These are phyloP conservation scores for Fusarium tjaetaba DNA, from an alignment of 2,329 filamentous ascomycete species.

Conservation along the genomic window DNA sequence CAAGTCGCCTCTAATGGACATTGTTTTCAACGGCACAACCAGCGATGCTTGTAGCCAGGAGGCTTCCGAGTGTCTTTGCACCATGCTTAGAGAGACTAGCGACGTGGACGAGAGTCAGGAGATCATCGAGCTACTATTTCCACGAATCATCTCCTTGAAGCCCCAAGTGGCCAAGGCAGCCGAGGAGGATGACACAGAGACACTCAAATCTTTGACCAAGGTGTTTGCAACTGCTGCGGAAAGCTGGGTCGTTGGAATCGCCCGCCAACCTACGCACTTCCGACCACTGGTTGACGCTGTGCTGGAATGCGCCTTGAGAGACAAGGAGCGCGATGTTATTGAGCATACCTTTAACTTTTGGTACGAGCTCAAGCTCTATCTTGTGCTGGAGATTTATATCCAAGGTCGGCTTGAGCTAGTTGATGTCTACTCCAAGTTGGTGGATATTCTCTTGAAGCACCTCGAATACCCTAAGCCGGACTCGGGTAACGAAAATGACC, in stretches of 20 bases:
- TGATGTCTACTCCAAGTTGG: constrained; percentile 86
- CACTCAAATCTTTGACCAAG: constrained; percentile 87
- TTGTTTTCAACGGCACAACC: constrained; percentile 81
- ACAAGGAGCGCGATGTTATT: constrained; percentile 90
- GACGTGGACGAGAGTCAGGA: constrained; percentile 92
- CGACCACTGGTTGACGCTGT: constrained; percentile 86
- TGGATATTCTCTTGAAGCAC: constrained; percentile 92
- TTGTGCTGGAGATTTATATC: constrained; percentile 90
- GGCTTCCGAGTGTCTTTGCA: constrained; percentile 91
- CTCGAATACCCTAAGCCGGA: constrained; percentile 87
- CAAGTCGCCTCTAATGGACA: constrained; percentile 83
- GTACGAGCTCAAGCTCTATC: constrained; percentile 97
- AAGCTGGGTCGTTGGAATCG: constrained; percentile 92
- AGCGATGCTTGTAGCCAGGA: constrained; percentile 83
- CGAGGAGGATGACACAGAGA: constrained; percentile 83
- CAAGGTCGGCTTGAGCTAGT: constrained; percentile 79
- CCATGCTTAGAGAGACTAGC: constrained; percentile 89
- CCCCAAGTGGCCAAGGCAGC: constrained; percentile 80
- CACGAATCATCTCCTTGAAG: constrained; percentile 78
- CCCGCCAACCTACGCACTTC: constrained; percentile 84
- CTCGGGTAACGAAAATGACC: constrained; percentile 76
- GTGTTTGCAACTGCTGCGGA: constrained; percentile 94
- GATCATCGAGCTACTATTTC: constrained; percentile 84
- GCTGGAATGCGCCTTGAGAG: constrained; percentile 88
- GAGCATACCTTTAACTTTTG: constrained; percentile 96